A percentile compares a stretch with the other conserved stretches of the same genome.
These are phyloP conservation scores for Piper betle DNA, from an alignment of 164 flowering plant species.

Conservation along the genomic window DNA sequence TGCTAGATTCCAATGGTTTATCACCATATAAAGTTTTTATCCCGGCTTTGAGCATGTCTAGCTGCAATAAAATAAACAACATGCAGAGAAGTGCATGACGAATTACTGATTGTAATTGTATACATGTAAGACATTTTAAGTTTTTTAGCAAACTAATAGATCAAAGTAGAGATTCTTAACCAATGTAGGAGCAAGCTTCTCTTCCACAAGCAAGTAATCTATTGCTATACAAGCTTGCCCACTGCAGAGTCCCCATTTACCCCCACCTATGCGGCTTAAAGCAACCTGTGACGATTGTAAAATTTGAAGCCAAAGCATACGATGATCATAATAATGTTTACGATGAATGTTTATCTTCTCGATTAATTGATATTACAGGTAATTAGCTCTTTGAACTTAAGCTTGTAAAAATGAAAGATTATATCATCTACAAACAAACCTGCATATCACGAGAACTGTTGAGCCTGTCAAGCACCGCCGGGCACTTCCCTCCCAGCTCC, in stretches of 20 bases:
- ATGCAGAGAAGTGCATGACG: neutral
- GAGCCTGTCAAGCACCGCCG: conserved; percentile 34
- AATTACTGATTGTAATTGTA: too few relatives aligned
- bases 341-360: too few relatives aligned
- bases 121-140: neutral
- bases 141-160: neutral
- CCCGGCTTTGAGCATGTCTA: conserved; percentile 33
- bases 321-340: too few relatives aligned
- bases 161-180: conserved; percentile 20
- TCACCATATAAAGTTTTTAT: conserved; percentile 47
- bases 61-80: conserved; percentile 23
- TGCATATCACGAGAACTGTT: neutral
- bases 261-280: conserved; percentile 41
- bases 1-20: conserved; percentile 22
- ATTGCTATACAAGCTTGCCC: conserved; percentile 78
- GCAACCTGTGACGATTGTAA: conserved; percentile 31
- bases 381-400: too few relatives aligned
- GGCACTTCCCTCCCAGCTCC: conserved; percentile 93
- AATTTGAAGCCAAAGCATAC: too few relatives aligned
- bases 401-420: neutral
- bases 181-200: conserved; percentile 37
- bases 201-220: conserved; percentile 67
- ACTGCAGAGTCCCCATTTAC: conserved; percentile 55
- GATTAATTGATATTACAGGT: too few relatives aligned
- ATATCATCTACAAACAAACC: neutral